Conservation (phyloP, 768 basidiomycete genomes). For the Pleurotus eryngii region DNA sequence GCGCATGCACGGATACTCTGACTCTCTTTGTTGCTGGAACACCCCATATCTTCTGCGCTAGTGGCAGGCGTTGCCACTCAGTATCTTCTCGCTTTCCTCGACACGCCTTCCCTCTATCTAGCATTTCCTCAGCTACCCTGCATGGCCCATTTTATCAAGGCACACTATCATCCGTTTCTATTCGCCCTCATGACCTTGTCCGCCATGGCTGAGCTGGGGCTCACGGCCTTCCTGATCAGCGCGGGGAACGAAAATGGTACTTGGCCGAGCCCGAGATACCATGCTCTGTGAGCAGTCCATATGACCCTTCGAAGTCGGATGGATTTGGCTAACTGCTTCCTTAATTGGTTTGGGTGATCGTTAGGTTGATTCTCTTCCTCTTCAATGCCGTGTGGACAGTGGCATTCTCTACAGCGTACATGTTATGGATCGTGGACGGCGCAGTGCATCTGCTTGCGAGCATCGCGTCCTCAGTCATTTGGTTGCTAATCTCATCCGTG, state of each 20-base stretch:
- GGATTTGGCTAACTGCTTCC: constrained; percentile 4
- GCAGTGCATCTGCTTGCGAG: constrained; percentile 68
- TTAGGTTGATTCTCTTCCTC: constrained; percentile 53
- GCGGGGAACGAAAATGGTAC: constrained; percentile 59
- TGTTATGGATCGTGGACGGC: constrained; percentile 68
- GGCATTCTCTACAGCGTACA: constrained; percentile 64
- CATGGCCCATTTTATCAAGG: constrained; percentile 33
- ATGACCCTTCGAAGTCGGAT: background rate
- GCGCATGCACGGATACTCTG: background rate
- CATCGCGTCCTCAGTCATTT: constrained; percentile 72
- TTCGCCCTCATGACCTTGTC: constrained; percentile 64
- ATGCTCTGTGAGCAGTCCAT: constrained; percentile 48
- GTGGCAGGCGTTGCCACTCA: background rate
- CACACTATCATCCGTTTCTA: constrained; percentile 59
- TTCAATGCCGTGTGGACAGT: constrained; percentile 77
- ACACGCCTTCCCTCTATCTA: background rate
- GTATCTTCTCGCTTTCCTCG: background rate
- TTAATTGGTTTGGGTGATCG: constrained; percentile 5
- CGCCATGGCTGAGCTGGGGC: constrained; percentile 69
- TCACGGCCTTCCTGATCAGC: constrained; percentile 71
- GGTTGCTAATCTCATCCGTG: constrained; percentile 61
- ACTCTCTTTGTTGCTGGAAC: background rate
- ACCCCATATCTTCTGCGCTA: background rate
- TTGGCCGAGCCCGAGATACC: constrained; percentile 63
- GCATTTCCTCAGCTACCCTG: background rate